Evolutionary conservation across 257 asterid species (phyloP).

Genomic region (Solanum bulbocastanum): DNA sequence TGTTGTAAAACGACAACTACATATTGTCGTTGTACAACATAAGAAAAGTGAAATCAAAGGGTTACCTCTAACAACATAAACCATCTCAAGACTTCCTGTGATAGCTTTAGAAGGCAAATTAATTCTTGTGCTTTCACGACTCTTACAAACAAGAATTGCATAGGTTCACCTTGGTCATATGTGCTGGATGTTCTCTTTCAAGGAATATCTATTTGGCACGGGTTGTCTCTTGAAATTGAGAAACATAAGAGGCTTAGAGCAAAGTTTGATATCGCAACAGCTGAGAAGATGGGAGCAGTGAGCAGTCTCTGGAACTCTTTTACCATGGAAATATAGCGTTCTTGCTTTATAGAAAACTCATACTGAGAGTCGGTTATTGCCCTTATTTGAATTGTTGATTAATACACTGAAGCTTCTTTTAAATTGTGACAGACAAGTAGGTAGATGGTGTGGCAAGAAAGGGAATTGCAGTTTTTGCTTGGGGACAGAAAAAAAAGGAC

Average conservation of each 20-base stretch:
- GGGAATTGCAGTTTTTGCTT: too few relatives aligned
- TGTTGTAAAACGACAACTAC: neutral
- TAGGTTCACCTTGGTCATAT: conserved; percentile 86
- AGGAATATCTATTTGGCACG: conserved; percentile 35
- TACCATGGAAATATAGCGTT: too few relatives aligned
- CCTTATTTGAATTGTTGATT: too few relatives aligned
- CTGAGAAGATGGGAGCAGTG: too few relatives aligned
- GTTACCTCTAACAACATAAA: neutral
- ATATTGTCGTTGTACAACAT: neutral
- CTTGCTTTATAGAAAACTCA: too few relatives aligned
- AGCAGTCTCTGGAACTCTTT: too few relatives aligned
- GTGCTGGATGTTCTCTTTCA: conserved; percentile 49
- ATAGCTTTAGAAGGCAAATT: conserved; percentile 58
- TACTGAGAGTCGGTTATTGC: too few relatives aligned
- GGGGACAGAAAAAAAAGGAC: too few relatives aligned
- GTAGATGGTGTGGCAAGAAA: too few relatives aligned
- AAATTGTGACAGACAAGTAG: too few relatives aligned
- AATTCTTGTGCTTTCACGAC: conserved; percentile 73
- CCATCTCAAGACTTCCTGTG: conserved; percentile 55
- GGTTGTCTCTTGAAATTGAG: conserved; percentile 8
- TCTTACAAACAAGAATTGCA: conserved; percentile 84
- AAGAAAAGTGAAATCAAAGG: neutral
- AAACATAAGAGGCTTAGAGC: conserved; percentile 7
- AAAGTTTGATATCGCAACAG: too few relatives aligned
- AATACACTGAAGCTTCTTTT: too few relatives aligned